Conservation (phyloP, 2,329 filamentous ascomycete genomes). For the Mycosphaerella sp. region DNA sequence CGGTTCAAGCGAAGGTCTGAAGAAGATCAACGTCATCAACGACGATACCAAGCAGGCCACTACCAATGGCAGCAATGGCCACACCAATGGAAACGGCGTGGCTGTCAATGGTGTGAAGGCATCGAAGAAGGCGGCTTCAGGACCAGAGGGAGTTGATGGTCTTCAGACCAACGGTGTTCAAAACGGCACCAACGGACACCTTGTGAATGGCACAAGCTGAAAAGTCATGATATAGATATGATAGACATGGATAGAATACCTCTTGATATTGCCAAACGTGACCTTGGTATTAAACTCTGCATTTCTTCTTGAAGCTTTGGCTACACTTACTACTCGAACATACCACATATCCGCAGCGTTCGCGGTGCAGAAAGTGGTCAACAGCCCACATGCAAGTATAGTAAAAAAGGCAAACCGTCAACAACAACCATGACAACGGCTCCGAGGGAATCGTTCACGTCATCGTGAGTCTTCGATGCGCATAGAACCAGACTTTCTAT, state of each 20-base stretch:
- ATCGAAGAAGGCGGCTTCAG: slow-evolving; percentile 30
- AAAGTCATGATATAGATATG: neutral
- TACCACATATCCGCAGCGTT: too few species aligned
- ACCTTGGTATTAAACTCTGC: neutral
- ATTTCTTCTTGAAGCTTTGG: too few species aligned
- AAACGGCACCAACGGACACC: slow-evolving; percentile 21
- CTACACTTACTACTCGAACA: too few species aligned
- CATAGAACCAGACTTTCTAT: too few species aligned
- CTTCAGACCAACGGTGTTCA: slow-evolving; percentile 22
- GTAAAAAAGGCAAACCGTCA: slow-evolving; percentile 1
- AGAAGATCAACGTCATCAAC: slow-evolving; percentile 34
- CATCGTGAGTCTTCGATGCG: slow-evolving; percentile 10
- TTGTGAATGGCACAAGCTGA: slow-evolving; percentile 16
- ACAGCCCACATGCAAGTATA: neutral
- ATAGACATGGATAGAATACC: neutral
- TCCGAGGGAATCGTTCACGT: slow-evolving; percentile 6
- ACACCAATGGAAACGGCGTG: slow-evolving; percentile 20
- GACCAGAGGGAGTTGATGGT: slow-evolving; percentile 30
- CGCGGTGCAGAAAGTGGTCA: neutral
- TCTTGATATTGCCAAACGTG: neutral
- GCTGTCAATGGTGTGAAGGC: slow-evolving; percentile 20
- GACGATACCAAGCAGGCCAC: slow-evolving; percentile 27
- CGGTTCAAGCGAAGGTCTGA: slow-evolving; percentile 12
- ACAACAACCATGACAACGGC: neutral
- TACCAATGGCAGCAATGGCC: slow-evolving; percentile 17